phyloP scores from a whole-genome alignment of 805 yeast genomes.

The Sungouiozyma intestinalis region DNA sequence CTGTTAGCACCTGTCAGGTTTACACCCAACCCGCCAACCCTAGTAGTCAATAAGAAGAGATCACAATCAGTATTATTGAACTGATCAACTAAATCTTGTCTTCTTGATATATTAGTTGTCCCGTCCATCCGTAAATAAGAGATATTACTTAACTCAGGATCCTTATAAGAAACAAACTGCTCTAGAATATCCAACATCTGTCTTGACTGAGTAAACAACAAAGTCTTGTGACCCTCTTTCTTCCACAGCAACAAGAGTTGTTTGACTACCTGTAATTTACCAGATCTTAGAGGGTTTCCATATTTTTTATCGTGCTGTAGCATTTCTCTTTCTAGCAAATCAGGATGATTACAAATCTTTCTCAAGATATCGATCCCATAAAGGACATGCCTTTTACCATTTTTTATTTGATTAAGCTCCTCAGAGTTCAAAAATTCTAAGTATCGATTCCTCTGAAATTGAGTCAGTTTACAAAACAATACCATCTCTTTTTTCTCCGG shows the following conservation, averaged over 20 bases:
- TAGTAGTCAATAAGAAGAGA: slow-evolving; percentile 78
- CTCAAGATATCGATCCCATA: slow-evolving; percentile 85
- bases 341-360: slow-evolving; percentile 95
- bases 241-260: slow-evolving; percentile 70
- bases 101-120: slow-evolving; percentile 61
- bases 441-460: slow-evolving; percentile 63
- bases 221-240: slow-evolving; percentile 61
- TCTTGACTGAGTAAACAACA: slow-evolving; percentile 84
- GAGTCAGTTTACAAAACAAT: slow-evolving; percentile 76
- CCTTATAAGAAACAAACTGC: slow-evolving; percentile 41
- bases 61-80: slow-evolving; percentile 56
- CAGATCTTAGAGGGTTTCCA: slow-evolving; percentile 58
- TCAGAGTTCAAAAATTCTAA: slow-evolving; percentile 64
- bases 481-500: slow-evolving; percentile 94
- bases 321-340: slow-evolving; percentile 46
- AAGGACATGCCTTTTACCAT: slow-evolving; percentile 70
- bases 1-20: slow-evolving; percentile 92
- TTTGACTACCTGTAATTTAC: slow-evolving; percentile 83
- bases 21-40: slow-evolving; percentile 94
- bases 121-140: slow-evolving; percentile 88
- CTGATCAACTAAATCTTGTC: slow-evolving; percentile 73
- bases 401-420: slow-evolving; percentile 59
- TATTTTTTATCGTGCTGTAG: slow-evolving; percentile 27
- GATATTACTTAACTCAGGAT: slow-evolving; percentile 28
- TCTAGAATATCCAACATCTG: slow-evolving; percentile 91